Base-by-base conservation (phyloP, 2,329 filamentous ascomycete species). In the Dothiorella sarmentorum region DNA sequence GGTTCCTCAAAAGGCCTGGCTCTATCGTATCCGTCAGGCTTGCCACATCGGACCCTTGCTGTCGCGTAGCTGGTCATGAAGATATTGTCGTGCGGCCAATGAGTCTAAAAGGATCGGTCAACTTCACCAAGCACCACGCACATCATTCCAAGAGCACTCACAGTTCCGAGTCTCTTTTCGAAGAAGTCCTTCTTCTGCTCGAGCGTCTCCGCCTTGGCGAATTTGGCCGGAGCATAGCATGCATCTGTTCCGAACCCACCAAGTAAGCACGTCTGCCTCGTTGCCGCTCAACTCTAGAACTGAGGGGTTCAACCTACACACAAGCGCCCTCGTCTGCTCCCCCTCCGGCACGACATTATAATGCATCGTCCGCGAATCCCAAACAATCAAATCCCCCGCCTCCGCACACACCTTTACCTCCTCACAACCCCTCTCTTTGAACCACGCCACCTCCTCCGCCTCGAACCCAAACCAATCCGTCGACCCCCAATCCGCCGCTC, bases 361-460 rank as follows among this genome's bases (percentile, higher is more conserved):
- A 64, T 82, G 79, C 52, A 80, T 75, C 0, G 76, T 77, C 3
- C 79, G 67, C 3, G 73, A 75, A 60, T 79, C 77, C 78, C 77
- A 78, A 6, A 79, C 66, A 4, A 78, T 69, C 60, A 78, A 65
- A 59, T 78, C 76, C 5, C 76, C 76, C 10, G 75, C 72, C 15
- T 75, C 76, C 18, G 71, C 65, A 49, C 69, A 66, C 7, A 78
- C 64, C 66, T 79, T 79, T 38, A 71, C 42, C 6, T 73, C 57
- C 58, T 72, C 69, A 61, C 71, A 75, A 0, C 76, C 76, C 1
- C 66, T 65, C 7, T 71, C 66, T 40, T 73, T 60, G 52, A 77
- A 78, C 75, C 76, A 78, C 35, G 73, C 65, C n/a, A 78, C 64
- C 52, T 78, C 74, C 26, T 76, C 69, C 9, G 75, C 64, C 26